These are phyloP conservation scores for Rhodotorula sp. DNA, from an alignment of 1,284 basidiomycete species.

Conservation along the genomic window DNA sequence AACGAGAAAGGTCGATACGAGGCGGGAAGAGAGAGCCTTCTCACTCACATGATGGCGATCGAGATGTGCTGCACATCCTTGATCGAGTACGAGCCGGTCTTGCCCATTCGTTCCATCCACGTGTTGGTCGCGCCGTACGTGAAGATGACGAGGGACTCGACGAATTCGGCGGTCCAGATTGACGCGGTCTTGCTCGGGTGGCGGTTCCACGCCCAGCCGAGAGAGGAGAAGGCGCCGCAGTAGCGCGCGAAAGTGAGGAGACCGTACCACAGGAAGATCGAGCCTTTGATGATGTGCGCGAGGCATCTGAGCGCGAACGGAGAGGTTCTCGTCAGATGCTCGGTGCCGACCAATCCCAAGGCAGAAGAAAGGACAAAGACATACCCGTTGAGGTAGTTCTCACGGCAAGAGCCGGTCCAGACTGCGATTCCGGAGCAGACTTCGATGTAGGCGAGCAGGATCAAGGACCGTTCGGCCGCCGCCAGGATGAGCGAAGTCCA, in stretches of 20 bases:
- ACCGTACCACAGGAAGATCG: conserved; percentile 61
- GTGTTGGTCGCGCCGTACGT: conserved; percentile 86
- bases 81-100: conserved; percentile 77
- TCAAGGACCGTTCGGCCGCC: conserved; percentile 15
- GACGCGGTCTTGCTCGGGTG: conserved; percentile 42
- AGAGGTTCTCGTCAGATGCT: no score
- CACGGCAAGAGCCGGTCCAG: conserved; percentile 46
- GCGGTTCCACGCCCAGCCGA: conserved; percentile 94
- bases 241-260: conserved; percentile 85
- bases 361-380: conserved; percentile 60
- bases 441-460: conserved; percentile 32
- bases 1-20: neutral
- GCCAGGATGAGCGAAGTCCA: neutral
- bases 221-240: conserved; percentile 80
- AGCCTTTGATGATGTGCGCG: conserved; percentile 85
- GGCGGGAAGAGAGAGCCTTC: conserved; percentile 40
- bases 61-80: conserved; percentile 94
- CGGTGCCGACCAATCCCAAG: conserved; percentile 60
- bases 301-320: conserved; percentile 58
- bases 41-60: conserved; percentile 71
- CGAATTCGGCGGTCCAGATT: conserved; percentile 73
- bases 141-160: conserved; percentile 85
- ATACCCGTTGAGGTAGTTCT: conserved; percentile 47
- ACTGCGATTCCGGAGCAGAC: conserved; percentile 26
- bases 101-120: conserved; percentile 93